These are phyloP conservation scores for Berberis vulgaris DNA, from an alignment of 164 flowering plant genomes.

Conservation along the genomic window DNA sequence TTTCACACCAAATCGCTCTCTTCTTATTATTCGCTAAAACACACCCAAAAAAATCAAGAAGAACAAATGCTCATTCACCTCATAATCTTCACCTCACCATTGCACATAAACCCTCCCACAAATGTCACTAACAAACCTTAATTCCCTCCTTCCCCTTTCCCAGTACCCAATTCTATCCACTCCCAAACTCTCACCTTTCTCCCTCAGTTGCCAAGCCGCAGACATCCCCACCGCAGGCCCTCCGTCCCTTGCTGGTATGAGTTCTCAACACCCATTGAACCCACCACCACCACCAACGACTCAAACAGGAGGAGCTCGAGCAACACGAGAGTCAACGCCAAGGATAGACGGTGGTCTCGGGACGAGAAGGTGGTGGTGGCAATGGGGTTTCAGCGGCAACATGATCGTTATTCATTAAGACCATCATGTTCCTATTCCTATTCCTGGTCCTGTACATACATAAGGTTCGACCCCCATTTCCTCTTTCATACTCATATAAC, in stretches of 20 bases:
- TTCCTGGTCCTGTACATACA: no score
- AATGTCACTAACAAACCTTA: slow-evolving; percentile 41
- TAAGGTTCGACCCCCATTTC: no score
- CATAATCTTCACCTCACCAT: no score
- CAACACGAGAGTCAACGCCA: slow-evolving; percentile 41
- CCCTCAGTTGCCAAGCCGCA: slow-evolving; percentile 36
- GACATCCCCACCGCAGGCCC: slow-evolving; percentile 31
- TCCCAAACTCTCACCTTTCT: slow-evolving; percentile 10
- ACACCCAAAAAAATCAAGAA: no score
- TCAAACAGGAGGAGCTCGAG: slow-evolving; percentile 6
- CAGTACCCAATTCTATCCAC: neutral
- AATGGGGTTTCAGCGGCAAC: no score
- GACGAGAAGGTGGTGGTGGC: slow-evolving; percentile 31
- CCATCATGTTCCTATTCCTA: no score
- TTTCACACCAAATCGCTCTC: no score
- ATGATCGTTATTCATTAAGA: no score
- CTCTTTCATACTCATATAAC: no score
- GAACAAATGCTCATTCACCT: no score
- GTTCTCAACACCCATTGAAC: slow-evolving; percentile 22
- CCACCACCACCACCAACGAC: slow-evolving; percentile 12
- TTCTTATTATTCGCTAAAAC: no score
- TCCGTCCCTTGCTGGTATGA: slow-evolving; percentile 30
- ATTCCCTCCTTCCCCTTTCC: slow-evolving; percentile 11
- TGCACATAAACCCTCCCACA: neutral
- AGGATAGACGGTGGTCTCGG: slow-evolving; percentile 70